Evolutionary conservation across 1,139 yeast genomes (phyloP), one percentile per base, ranked within the genome.

Genomic region (Williopsis jadinii): DNA sequence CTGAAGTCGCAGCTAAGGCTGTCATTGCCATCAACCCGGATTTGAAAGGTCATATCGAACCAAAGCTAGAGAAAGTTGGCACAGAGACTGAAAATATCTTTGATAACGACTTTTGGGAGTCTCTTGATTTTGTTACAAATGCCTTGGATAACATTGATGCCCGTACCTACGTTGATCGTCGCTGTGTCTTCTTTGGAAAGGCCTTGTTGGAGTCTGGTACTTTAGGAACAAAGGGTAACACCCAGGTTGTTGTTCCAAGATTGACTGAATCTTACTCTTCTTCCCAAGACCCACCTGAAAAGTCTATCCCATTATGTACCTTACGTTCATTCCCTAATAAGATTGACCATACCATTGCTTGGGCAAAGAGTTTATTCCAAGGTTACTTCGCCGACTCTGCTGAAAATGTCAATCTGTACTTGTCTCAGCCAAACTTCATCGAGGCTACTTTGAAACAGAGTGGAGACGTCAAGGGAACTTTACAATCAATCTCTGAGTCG

Each of bases 131-230:
- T 51, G 97, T 94, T 39, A 88, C 97, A 34, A 92, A 94, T 61
- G 99, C 98, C 19, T 74, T 92, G 60, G 99, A 92, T 66, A 92
- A 92, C 55, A 94, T 92, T 41, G 98, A 92, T 56, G 98, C 98
- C 12, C 83, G 99, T 71, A 85, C 96, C 9, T 92, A 92, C 60
- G 96, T 92, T 48, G 99, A 92, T 61, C 84, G 96, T 62, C 85
- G 97, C 60, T 92, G 98, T 69, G 88, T 92, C 41, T 88, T 88
- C 61, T 92, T 75, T 77, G 78, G 80, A 59, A 90, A 90, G 65
- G 88, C 98, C 28, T 73, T 92, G 54, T 74, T 92, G 51, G 99
- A 92, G 67, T 84, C 95, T 11, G 99, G 99, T 49, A 92, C 99
- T 36, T 75, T 92, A 55, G 99, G 99, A 52, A 92, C 98, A 28